Conservation (phyloP, 768 basidiomycete genomes). For the Russula griseocarnosa region DNA sequence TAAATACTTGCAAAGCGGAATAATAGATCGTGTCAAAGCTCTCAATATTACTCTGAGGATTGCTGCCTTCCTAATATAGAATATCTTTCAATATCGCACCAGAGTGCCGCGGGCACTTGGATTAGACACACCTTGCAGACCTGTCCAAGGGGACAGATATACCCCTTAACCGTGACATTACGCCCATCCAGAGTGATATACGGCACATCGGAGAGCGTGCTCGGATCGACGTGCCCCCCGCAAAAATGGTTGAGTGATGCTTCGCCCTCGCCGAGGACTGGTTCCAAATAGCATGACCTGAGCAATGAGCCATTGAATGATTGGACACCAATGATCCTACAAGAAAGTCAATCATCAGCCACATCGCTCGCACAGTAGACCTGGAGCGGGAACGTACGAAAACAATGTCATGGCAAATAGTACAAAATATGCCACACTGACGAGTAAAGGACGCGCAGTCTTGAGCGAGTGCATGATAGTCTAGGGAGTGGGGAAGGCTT, state of each 20-base stretch:
- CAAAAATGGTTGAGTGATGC: slow-evolving; percentile 58
- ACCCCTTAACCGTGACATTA: slow-evolving; percentile 60
- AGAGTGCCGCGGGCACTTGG: background rate
- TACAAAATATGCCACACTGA: slow-evolving; percentile 87
- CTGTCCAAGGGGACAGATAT: slow-evolving; percentile 84
- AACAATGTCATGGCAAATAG: slow-evolving; percentile 86
- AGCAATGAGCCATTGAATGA: slow-evolving; percentile 84
- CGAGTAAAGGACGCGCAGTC: slow-evolving; percentile 81
- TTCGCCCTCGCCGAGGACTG: slow-evolving; percentile 51
- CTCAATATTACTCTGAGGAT: slow-evolving; percentile 61
- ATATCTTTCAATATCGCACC: background rate
- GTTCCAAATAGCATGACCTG: slow-evolving; percentile 54
- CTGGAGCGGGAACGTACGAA: slow-evolving; percentile 50
- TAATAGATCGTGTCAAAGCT: slow-evolving; percentile 89
- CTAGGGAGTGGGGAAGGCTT: slow-evolving; percentile 31
- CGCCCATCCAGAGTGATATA: slow-evolving; percentile 43
- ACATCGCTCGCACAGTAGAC: background rate
- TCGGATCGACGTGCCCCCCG: slow-evolving; percentile 73
- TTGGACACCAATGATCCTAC: slow-evolving; percentile 88
- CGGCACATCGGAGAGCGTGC: slow-evolving; percentile 43
- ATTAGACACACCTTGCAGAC: slow-evolving; percentile 62
- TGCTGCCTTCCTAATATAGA: slow-evolving; percentile 50
- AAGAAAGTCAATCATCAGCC: slow-evolving; percentile 6
- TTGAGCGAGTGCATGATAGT: slow-evolving; percentile 93
- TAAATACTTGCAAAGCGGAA: slow-evolving; percentile 75